Base-by-base conservation (phyloP, 2,329 filamentous ascomycete genomes). In the Biscogniauxia marginata region DNA sequence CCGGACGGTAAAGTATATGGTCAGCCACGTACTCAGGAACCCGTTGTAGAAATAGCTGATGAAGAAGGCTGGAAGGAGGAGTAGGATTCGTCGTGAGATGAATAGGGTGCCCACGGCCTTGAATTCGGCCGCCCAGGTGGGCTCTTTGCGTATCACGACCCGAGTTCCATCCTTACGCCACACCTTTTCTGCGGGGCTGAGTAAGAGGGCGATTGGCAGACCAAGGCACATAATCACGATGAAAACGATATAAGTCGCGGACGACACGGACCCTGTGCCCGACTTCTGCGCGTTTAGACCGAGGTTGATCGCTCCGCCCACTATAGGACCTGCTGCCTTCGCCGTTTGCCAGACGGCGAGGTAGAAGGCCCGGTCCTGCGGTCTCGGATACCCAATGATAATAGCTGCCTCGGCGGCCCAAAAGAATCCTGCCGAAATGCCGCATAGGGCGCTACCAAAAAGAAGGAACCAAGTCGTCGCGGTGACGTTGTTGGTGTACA, bases 341-440 rank as follows among this genome's bases (percentile, higher is more conserved):
- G 74, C 74, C 4, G 71, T 71, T 51, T 78, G 70, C 76, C 76
- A 79, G 22, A 71, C 79, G 0, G 84, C 85, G 0, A 88, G 72
- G 53, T 83, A 83, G 18, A 77, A 76, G 0, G 83, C 84, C 56
- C 82, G 77, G 22, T 85, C 84, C 34, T 78, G 78, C 0, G 84
- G 82, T 59, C 87, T 85, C 0, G 85, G 85, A 62, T 88, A 89
- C 0, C 81, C 77, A 2, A 88, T 77, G 0, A 84, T 83, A 54
- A 89, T 86, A 0, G 86, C 85, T 1, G 82, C 85, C 73, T 89
- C 86, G 0, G 84, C 83, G 71, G 83, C 82, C 86, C 86, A 89
- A 71, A 88, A 88, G 2, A 88, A 75, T 0, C 85, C 85, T 0
- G 86, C 86, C 0, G 80, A 83, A 19, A 87, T 74, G 18, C 86